phyloP scores from a whole-genome alignment of 805 yeast genomes.

The Yueomyces sinensis region DNA sequence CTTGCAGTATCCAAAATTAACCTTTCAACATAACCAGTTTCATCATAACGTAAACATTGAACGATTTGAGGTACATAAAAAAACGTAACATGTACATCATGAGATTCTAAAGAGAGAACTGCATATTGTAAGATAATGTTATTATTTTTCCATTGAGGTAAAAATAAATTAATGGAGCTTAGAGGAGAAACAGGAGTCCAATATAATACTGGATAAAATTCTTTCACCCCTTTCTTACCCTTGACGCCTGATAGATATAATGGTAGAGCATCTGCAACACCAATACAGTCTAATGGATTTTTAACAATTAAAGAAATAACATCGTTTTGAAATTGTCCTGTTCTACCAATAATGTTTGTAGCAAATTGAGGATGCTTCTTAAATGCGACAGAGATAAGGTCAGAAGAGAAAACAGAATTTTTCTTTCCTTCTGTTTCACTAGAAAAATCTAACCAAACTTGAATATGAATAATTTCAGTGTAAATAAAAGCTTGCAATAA shows the following conservation, averaged over 20 bases:
- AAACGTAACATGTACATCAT: slow-evolving; percentile 78
- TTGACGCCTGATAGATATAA: slow-evolving; percentile 5
- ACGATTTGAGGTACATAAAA: slow-evolving; percentile 98
- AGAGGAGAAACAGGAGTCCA: slow-evolving; percentile 76
- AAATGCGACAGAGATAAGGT: slow-evolving; percentile 45
- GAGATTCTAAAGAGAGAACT: slow-evolving; percentile 77
- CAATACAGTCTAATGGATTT: slow-evolving; percentile 38
- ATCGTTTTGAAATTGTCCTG: slow-evolving; percentile 21
- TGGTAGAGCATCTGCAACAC: slow-evolving; percentile 13
- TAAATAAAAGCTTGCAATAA: slow-evolving; percentile 52
- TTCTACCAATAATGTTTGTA: slow-evolving; percentile 50
- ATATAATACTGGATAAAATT: slow-evolving; percentile 32
- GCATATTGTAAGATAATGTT: slow-evolving; percentile 72
- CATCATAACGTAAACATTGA: slow-evolving; percentile 76
- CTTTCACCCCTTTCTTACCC: slow-evolving; percentile 3
- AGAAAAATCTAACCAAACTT: slow-evolving; percentile 57
- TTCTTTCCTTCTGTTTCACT: slow-evolving; percentile 22
- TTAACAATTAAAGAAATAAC: slow-evolving; percentile 34
- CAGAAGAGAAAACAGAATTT: slow-evolving; percentile 22
- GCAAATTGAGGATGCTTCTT: slow-evolving; percentile 60
- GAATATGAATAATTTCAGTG: slow-evolving; percentile 59
- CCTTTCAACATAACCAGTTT: slow-evolving; percentile 71
- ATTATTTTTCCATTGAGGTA: slow-evolving; percentile 57
- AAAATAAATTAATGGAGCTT: slow-evolving; percentile 70
- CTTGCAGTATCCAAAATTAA: slow-evolving; percentile 87